Evolutionary conservation across 2,329 filamentous ascomycete species (phyloP).

Genomic region (Lizonia empirigonia): DNA sequence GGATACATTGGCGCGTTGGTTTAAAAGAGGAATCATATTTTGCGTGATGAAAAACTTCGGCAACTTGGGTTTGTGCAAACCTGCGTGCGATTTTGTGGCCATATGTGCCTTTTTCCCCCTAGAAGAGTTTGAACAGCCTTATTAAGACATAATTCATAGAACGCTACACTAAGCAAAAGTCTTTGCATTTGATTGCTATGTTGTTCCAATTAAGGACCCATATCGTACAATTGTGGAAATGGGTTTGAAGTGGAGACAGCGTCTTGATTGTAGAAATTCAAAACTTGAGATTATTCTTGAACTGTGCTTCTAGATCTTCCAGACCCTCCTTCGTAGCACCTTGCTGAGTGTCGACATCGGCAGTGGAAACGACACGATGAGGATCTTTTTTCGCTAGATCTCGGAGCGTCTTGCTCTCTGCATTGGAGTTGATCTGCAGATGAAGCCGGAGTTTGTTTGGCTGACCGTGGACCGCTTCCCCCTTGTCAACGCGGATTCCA

Average conservation of each 20-base stretch:
- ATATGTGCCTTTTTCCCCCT: background rate
- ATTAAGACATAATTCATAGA: background rate
- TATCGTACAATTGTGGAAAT: background rate
- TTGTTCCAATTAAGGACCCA: background rate
- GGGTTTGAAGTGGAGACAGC: background rate
- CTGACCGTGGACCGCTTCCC: background rate
- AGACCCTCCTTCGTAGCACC: background rate
- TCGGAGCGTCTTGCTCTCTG: background rate
- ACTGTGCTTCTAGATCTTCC: background rate
- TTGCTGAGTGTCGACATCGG: background rate
- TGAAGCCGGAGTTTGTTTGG: slow-evolving; percentile 2
- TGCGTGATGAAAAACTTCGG: no score
- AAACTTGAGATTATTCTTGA: background rate
- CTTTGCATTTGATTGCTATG: background rate
- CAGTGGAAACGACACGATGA: background rate
- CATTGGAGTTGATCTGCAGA: slow-evolving; percentile 6
- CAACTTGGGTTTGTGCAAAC: background rate
- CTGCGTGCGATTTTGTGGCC: background rate
- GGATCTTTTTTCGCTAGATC: background rate
- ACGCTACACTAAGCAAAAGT: background rate
- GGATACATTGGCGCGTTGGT: no score
- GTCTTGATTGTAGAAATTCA: background rate
- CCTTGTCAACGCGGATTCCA: slow-evolving; percentile 1
- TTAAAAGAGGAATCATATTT: no score
- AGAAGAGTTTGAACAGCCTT: background rate